Conservation (phyloP, 176 grass and related monocot species). For the Oropetium thomaeum region DNA sequence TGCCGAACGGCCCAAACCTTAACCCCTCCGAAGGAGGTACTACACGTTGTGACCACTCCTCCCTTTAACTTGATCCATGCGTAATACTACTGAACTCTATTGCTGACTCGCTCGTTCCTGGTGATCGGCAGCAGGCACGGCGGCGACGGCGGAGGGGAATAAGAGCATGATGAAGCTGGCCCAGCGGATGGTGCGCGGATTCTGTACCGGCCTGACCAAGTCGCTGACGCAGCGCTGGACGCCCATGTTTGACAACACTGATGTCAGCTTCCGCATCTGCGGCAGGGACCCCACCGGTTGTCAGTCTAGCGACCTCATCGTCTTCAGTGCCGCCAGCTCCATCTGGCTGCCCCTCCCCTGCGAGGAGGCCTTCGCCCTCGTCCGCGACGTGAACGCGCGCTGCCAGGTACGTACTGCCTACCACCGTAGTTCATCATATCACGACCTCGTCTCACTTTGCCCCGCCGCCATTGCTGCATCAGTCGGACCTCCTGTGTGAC, state of each 20-base stretch:
- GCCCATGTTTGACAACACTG: slow-evolving; percentile 44
- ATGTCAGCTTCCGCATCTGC: slow-evolving; percentile 62
- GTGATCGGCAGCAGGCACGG: too few relatives aligned
- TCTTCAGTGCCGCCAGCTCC: slow-evolving; percentile 81
- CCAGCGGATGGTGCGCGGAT: slow-evolving; percentile 50
- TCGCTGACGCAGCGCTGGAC: slow-evolving; percentile 77
- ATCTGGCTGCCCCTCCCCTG: slow-evolving; percentile 71
- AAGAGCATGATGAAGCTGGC: too few relatives aligned
- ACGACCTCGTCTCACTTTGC: not conserved
- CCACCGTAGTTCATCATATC: too few relatives aligned
- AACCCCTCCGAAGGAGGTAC: slow-evolving; percentile 67
- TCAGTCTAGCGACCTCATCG: slow-evolving; percentile 76
- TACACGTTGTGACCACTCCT: too few relatives aligned
- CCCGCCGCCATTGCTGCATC: not conserved
- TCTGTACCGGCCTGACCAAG: slow-evolving; percentile 71
- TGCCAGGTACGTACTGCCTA: slow-evolving; percentile 55
- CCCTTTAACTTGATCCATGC: not conserved
- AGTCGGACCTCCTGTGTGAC: slow-evolving; percentile 91
- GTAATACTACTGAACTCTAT: not conserved
- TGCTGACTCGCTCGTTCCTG: too few relatives aligned
- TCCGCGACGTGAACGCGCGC: slow-evolving; percentile 68
- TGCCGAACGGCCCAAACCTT: too few relatives aligned
- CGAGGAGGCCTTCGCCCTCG: slow-evolving; percentile 81
- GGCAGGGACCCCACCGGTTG: slow-evolving; percentile 49
- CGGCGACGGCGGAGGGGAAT: too few relatives aligned